Base-by-base conservation (phyloP, 768 basidiomycete genomes). In the Arthromyces matolae region DNA sequence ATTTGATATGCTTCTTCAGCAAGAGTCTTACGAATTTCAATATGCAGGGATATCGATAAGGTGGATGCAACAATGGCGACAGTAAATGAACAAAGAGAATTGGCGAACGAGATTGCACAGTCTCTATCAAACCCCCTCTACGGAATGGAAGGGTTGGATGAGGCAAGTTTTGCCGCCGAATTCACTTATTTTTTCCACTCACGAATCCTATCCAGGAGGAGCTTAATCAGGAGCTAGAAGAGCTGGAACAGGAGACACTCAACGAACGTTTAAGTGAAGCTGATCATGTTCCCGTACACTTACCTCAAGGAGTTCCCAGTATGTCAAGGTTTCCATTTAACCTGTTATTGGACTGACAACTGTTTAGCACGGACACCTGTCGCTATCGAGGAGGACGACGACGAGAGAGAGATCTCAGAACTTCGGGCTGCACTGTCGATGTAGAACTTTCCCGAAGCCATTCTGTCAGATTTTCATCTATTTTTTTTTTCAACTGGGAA, bases 61-160 rank as follows among this genome's bases (percentile, higher is more conserved):
- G 94, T 98, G 48, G 96, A 97, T 59, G 70, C 78, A 23, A 89
- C 86, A 20, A 97, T 99, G 89, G 75, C 83, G 50, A 72, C 76
- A 42, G 88, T 98, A 56, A 79, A 84, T 38, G 93, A 95, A 58
- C 93, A 97, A 69, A 84, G 90, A 63, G 90, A 92, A 43, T 74
- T 95, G 53, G 92, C 93, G 44, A 86, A 86, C 61, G 96, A 99
- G 73, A 89, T 98, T 53, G 86, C 87, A 44, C 87, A 90, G 10
- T 80, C 86, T 43, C 90, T 98, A 60, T 86, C 91, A 36, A 82
- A 80, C 59, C 87, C 89, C 20, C 58, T 75, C 24, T 73, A 75
- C 45, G 71, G 73, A 40, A 45, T 45, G 43, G 79, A 79, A 28
- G 63, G 78, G 25, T 49, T 81, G 37, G 92, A 94, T 65, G 90